phyloP scores from a whole-genome alignment of 805 yeast species.

The Candida sphagnicola region DNA sequence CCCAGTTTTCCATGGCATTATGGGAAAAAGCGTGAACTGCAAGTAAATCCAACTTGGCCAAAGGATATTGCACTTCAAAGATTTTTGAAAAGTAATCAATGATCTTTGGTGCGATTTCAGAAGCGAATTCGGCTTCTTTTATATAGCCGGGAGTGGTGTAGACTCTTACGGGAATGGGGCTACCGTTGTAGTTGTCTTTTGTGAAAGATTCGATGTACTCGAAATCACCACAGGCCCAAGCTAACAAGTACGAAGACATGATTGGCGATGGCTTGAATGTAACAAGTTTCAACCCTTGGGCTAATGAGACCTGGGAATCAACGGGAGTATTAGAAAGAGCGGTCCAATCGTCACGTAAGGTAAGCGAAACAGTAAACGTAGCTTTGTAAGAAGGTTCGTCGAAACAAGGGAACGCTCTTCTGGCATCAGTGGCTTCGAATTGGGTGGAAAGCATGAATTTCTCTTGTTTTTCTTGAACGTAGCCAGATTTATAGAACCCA shows the following conservation, averaged over 20 bases:
- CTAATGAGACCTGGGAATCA: conserved; percentile 4
- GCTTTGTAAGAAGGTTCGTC: conserved; percentile 58
- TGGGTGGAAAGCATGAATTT: conserved; percentile 48
- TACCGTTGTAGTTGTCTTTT: conserved; percentile 31
- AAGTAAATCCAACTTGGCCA: conserved; percentile 76
- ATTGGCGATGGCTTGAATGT: conserved; percentile 45
- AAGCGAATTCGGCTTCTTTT: conserved; percentile 45
- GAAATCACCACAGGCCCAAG: conserved; percentile 58
- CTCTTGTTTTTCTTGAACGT: conserved; percentile 32
- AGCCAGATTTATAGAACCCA: conserved; percentile 50
- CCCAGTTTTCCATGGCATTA: conserved; percentile 93
- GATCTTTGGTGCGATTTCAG: conserved; percentile 44
- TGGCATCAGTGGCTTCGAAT: conserved; percentile 57
- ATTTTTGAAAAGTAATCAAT: conserved; percentile 47
- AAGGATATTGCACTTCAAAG: conserved; percentile 58
- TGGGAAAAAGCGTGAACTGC: conserved; percentile 79
- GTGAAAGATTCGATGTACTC: conserved; percentile 50
- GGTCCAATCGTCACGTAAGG: conserved; percentile 28
- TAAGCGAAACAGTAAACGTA: conserved; percentile 45
- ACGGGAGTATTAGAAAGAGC: conserved; percentile 50
- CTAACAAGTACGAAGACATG: conserved; percentile 55
- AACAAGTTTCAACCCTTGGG: conserved; percentile 19
- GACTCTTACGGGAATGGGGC: conserved; percentile 45
- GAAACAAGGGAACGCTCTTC: conserved; percentile 55
- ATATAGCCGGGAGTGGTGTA: conserved; percentile 51